phyloP scores from a whole-genome alignment of 2,329 filamentous ascomycete genomes.

The Colletotrichum sp. region DNA sequence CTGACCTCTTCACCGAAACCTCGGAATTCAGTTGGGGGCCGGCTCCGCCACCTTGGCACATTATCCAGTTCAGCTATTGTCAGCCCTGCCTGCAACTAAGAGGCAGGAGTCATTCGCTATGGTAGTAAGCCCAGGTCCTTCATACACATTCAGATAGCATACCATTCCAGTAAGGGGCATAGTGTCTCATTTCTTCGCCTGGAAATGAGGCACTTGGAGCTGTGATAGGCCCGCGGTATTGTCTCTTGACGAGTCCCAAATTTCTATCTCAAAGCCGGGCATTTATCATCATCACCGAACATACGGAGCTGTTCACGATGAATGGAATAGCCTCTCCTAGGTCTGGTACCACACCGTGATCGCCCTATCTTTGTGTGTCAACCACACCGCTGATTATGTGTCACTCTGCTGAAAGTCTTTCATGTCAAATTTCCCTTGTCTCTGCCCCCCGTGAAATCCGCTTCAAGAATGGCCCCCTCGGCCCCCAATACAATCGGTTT shows the following conservation, averaged over 20 bases:
- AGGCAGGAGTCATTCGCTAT: not conserved
- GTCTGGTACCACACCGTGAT: not conserved
- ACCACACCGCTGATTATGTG: not conserved
- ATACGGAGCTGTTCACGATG: not conserved
- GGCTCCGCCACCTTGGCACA: not conserved
- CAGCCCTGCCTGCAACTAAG: not conserved
- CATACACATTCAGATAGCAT: not conserved
- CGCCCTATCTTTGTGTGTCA: not conserved
- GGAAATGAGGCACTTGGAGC: not conserved
- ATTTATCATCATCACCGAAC: not conserved
- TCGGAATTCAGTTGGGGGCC: not conserved
- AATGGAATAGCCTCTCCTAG: not conserved
- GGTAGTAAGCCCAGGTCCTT: not conserved
- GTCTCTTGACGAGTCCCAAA: not conserved
- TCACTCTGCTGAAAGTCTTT: not conserved
- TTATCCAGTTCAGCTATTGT: not conserved
- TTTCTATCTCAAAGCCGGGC: not conserved
- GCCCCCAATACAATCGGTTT: not conserved
- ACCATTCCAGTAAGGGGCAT: not conserved
- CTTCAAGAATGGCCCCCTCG: not conserved
- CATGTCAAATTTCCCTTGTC: not conserved
- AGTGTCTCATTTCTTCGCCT: not conserved
- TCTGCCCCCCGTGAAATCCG: not conserved
- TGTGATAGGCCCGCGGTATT: not conserved
- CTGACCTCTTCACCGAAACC: not conserved